These are phyloP conservation scores for Didymosphaeria variabile DNA, from an alignment of 2,329 filamentous ascomycete species.

Conservation along the genomic window DNA sequence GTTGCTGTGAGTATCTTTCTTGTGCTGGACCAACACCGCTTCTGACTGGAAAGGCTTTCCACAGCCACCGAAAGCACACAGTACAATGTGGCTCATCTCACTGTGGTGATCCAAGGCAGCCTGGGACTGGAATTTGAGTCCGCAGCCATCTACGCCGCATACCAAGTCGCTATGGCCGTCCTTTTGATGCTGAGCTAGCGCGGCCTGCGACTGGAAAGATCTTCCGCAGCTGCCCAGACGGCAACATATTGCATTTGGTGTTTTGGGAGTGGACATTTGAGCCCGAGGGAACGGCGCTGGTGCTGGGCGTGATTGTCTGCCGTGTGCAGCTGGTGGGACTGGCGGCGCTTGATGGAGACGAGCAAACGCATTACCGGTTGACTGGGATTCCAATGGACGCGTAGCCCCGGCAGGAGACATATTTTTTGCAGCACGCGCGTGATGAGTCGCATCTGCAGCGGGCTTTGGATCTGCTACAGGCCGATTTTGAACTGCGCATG, in stretches of 20 bases:
- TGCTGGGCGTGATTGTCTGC: too few relatives aligned
- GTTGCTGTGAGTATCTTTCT: not conserved
- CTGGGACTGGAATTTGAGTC: not conserved
- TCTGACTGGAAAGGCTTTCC: not conserved
- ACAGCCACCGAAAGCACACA: not conserved
- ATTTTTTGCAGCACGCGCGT: not conserved
- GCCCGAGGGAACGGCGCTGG: not conserved
- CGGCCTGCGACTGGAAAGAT: not conserved
- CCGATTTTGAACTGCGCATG: constrained; percentile 23
- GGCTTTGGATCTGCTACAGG: too few relatives aligned
- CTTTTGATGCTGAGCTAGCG: not conserved
- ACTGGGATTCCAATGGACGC: too few relatives aligned
- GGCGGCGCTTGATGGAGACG: too few relatives aligned
- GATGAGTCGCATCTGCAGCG: not conserved
- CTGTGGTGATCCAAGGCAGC: not conserved
- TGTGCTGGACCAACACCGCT: not conserved
- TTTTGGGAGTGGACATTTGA: not conserved
- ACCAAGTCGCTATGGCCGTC: not conserved
- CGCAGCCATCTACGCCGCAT: constrained; percentile 2
- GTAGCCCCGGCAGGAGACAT: too few relatives aligned
- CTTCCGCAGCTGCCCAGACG: not conserved
- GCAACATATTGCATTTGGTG: not conserved
- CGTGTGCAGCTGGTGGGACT: too few relatives aligned
- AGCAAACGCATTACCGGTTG: too few relatives aligned
- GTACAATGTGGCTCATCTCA: not conserved